Evolutionary conservation across 1,284 basidiomycete genomes (phyloP).

Genomic region (Chondrostereum purpureum): DNA sequence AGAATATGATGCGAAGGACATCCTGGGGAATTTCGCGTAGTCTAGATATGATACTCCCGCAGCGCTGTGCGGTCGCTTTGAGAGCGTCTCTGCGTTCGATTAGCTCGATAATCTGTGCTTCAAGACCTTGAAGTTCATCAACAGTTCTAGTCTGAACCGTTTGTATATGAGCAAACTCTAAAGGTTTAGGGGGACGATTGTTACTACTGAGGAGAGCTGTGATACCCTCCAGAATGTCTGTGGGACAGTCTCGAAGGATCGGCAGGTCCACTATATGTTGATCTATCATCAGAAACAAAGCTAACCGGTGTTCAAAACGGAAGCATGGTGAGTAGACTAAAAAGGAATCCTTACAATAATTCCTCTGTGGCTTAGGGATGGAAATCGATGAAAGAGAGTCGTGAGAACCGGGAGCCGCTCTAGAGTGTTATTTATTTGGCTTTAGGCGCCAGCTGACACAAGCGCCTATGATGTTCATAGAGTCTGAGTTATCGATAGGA

Average conservation of each 20-base stretch:
- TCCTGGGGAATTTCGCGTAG: background rate
- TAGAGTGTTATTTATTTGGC: too few relatives aligned
- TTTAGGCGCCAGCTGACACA: too few relatives aligned
- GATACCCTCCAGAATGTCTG: background rate
- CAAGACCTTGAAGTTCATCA: background rate
- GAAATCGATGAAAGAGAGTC: too few relatives aligned
- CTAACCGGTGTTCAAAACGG: too few relatives aligned
- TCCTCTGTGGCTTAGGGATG: too few relatives aligned
- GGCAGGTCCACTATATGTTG: too few relatives aligned
- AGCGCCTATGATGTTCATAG: too few relatives aligned
- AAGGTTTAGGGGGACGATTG: background rate
- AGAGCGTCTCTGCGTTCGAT: background rate
- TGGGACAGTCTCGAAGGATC: background rate
- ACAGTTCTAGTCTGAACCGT: background rate
- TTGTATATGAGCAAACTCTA: background rate
- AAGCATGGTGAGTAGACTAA: too few relatives aligned
- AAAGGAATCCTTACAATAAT: too few relatives aligned
- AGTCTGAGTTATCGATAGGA: too few relatives aligned
- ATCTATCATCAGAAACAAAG: too few relatives aligned
- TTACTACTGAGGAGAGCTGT: background rate
- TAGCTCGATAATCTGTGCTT: background rate
- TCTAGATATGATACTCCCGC: background rate
- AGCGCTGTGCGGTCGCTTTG: background rate
- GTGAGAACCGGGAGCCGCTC: too few relatives aligned
- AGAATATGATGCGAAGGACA: background rate